Evolutionary conservation across 2,329 filamentous ascomycete species (phyloP).

Genomic region (Epichloe aotearoae): DNA sequence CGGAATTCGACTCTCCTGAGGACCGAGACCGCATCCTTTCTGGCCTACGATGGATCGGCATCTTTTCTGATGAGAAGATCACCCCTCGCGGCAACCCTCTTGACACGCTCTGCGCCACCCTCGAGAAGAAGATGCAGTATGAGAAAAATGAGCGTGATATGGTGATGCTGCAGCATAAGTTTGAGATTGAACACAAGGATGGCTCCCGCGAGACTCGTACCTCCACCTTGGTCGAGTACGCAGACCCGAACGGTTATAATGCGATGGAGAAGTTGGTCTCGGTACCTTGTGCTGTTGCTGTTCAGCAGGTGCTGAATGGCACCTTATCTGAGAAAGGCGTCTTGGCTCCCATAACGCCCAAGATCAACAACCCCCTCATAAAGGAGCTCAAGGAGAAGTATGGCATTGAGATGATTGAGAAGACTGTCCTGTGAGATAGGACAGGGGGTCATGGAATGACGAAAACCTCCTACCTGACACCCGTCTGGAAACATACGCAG

Average conservation of each 20-base stretch:
- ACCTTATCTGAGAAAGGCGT: slow-evolving; percentile 61
- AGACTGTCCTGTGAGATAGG: slow-evolving; percentile 33
- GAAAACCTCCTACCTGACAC: too few relatives aligned
- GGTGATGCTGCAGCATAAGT: slow-evolving; percentile 69
- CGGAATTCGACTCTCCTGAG: slow-evolving; percentile 53
- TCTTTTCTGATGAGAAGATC: slow-evolving; percentile 42
- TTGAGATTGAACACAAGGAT: slow-evolving; percentile 66
- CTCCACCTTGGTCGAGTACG: slow-evolving; percentile 73
- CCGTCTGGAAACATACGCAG: too few relatives aligned
- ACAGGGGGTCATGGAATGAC: too few relatives aligned
- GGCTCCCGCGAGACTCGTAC: slow-evolving; percentile 65
- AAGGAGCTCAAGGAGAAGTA: slow-evolving; percentile 68
- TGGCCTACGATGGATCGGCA: slow-evolving; percentile 58
- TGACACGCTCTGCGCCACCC: slow-evolving; percentile 78
- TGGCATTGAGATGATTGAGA: slow-evolving; percentile 59
- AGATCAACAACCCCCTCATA: slow-evolving; percentile 61
- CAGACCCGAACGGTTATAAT: slow-evolving; percentile 55
- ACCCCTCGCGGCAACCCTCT: slow-evolving; percentile 66
- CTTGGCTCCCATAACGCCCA: slow-evolving; percentile 60
- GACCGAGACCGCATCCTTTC: slow-evolving; percentile 57
- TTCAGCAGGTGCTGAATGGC: slow-evolving; percentile 65
- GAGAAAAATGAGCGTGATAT: slow-evolving; percentile 72
- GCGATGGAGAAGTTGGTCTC: slow-evolving; percentile 78
- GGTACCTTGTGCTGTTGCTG: slow-evolving; percentile 50
- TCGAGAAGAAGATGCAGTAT: slow-evolving; percentile 88